These are phyloP conservation scores for Aspergillus caelatus DNA, from an alignment of 2,329 filamentous ascomycete species.

Conservation along the genomic window DNA sequence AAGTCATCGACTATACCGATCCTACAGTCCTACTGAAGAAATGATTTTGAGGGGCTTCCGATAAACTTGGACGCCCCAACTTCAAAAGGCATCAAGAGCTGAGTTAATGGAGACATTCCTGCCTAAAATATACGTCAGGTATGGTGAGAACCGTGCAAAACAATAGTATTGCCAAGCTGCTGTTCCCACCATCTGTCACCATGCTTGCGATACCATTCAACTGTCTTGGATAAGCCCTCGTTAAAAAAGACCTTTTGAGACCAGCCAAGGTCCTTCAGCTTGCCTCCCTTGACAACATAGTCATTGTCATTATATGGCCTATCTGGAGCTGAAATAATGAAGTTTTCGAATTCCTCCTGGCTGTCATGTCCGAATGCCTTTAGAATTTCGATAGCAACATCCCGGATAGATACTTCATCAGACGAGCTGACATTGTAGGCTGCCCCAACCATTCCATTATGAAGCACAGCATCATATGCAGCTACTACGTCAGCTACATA, in stretches of 20 bases:
- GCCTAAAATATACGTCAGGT: too few relatives aligned
- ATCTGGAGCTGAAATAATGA: conserved; percentile 75
- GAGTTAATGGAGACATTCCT: too few relatives aligned
- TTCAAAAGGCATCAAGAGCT: too few relatives aligned
- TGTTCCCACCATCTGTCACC: conserved; percentile 8
- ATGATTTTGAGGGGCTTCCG: too few relatives aligned
- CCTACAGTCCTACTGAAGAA: too few relatives aligned
- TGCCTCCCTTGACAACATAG: conserved; percentile 72
- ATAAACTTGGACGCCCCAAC: too few relatives aligned
- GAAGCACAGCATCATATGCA: conserved; percentile 81
- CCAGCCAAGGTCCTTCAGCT: conserved; percentile 70
- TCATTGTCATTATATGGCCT: conserved; percentile 77
- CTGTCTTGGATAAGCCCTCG: conserved; percentile 65
- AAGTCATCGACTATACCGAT: too few relatives aligned
- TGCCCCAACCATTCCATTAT: conserved; percentile 73
- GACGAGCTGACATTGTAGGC: conserved; percentile 81
- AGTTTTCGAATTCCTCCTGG: conserved; percentile 56
- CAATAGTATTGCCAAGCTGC: too few relatives aligned
- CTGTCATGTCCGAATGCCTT: conserved; percentile 61
- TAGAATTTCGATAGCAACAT: conserved; percentile 68
- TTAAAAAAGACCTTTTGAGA: conserved; percentile 67
- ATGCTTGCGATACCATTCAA: conserved; percentile 65
- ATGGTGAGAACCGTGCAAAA: too few relatives aligned
- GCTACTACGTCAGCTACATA: conserved; percentile 79
- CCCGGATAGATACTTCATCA: conserved; percentile 75